Evolutionary conservation across 192 early-diverging fungal species (phyloP), one percentile per base, ranked within the genome.

Genomic region (Kickxella alabastrina): DNA sequence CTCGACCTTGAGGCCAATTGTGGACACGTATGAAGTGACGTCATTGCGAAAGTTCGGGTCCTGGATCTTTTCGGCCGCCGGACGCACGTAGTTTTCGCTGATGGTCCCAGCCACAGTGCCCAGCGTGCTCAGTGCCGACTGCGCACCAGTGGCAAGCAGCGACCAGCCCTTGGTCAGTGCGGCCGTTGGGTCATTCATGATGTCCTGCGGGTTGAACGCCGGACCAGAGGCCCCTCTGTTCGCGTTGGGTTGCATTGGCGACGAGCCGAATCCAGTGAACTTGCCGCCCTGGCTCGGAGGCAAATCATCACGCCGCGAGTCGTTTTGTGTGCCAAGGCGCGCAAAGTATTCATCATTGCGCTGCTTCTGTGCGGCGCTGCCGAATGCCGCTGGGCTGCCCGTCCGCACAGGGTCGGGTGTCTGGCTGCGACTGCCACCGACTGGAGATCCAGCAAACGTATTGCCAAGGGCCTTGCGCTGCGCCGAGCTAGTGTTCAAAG

Each of bases 261-360:
- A 58, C 43, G 81, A 86, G 24, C 88, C 88, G 48, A 90, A 90
- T 0, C 88, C 88, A 9, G 68, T 75, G 53, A 85, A 90, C 59
- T 83, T 85, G 21, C 88, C 88, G 14, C 88, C 88, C 55, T 90
- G 88, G 53, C 59, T 85, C 6, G 88, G 88, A 21, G 88, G 85
- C 35, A 88, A 52, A 32, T 75, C 31, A n/a, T 81, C 83, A 9
- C 82, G 55, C 31, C 88, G 65, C 22, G 18, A 19, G 9, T 74
- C 68, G 57, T 90, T 90, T 19, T 70, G 63, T 7, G 52, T 37
- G 22, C 88, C 86, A 9, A 88, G 56, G n/a, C 55, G 67, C 39
- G 79, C 80, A 78, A 90, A 90, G 65, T 88, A 95, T 15, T 79
- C 68, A 49, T 95, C 92, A 52, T 92, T 93, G 25, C 76, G 71